These are phyloP conservation scores for Houttuynia cordata DNA, from an alignment of 164 flowering plant genomes.

Conservation along the genomic window DNA sequence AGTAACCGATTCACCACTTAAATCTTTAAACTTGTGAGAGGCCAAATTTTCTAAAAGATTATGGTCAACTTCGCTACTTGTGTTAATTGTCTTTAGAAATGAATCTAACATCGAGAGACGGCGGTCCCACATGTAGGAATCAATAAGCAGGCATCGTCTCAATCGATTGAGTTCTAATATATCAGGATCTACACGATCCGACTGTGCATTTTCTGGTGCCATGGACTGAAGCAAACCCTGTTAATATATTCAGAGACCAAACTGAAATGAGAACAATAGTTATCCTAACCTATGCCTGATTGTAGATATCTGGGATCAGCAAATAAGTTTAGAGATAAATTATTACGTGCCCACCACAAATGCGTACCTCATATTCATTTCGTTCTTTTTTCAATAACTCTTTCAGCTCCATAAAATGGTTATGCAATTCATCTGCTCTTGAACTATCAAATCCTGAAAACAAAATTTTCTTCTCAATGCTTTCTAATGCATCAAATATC, in stretches of 20 bases:
- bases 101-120: slow-evolving; percentile 52
- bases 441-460: slow-evolving; percentile 24
- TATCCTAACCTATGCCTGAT: neutral
- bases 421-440: slow-evolving; percentile 27
- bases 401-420: slow-evolving; percentile 50
- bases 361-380: slow-evolving; percentile 53
- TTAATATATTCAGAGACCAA: slow-evolving; percentile 1
- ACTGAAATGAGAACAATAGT: neutral
- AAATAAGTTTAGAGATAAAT: neutral
- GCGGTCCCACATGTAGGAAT: slow-evolving; percentile 67
- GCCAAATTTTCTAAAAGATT: slow-evolving; percentile 14
- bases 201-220: slow-evolving; percentile 17
- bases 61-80: slow-evolving; percentile 15
- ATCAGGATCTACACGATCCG: slow-evolving; percentile 25
- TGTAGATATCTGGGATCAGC: neutral
- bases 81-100: slow-evolving; percentile 26
- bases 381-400: slow-evolving; percentile 48
- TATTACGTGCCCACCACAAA: too few species aligned
- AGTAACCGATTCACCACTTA: slow-evolving; percentile 18
- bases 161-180: slow-evolving; percentile 65
- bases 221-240: slow-evolving; percentile 45
- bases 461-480: slow-evolving; percentile 38
- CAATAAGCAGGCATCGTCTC: slow-evolving; percentile 57
- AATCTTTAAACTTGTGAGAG: slow-evolving; percentile 23
- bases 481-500: slow-evolving; percentile 40